Base-by-base conservation (phyloP, 2,329 filamentous ascomycete species). In the Biscogniauxia sp. region DNA sequence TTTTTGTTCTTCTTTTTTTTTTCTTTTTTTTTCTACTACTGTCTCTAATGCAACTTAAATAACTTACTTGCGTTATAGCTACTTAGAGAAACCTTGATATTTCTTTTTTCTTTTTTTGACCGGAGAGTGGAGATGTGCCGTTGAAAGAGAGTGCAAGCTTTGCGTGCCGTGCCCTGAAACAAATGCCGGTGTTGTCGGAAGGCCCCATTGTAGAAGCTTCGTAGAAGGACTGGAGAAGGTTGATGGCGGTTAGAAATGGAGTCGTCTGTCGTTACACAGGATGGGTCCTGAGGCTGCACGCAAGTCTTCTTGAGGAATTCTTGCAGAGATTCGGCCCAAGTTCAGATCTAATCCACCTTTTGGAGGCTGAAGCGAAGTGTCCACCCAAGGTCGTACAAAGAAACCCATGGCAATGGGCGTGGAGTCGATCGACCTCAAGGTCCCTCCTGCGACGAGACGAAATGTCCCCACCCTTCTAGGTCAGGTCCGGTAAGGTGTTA, bases 351-450 rank as follows among this genome's bases (percentile, higher is more conserved):
- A 19, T 49, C 62, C 65, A 59, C 62, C 64, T 61, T 61, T 68
- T 61, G 59, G 64, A 67, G 64, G 68, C 66, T 68, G 65, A 69
- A 64, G 65, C 62, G 63, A 63, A 62, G 66, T 69, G 68, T 62
- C 69, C 68, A 71, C 69, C 51, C 60, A 67, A 55, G 64, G 68
- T 72, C 58, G 66, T 63, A 71, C 69, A 71, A 64, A 45, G 15
- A n/a, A 67, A 70, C 64, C 68, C 69, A 62, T 60, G 55, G 61
- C 62, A 60, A 65, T 64, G 67, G 69, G 63, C 53, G 56, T 63
- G 54, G 58, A 62, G 61, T 59, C 56, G 63, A 65, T 65, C 63
- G 58, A 60, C 61, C 62, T 62, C 61, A 64, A 61, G 62, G 62
- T 61, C 64, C 62, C 59, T 55, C 52, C 61, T 66, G 62, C 64